phyloP scores from a whole-genome alignment of 139 green algal species.

The Yamagishiella unicocca region DNA sequence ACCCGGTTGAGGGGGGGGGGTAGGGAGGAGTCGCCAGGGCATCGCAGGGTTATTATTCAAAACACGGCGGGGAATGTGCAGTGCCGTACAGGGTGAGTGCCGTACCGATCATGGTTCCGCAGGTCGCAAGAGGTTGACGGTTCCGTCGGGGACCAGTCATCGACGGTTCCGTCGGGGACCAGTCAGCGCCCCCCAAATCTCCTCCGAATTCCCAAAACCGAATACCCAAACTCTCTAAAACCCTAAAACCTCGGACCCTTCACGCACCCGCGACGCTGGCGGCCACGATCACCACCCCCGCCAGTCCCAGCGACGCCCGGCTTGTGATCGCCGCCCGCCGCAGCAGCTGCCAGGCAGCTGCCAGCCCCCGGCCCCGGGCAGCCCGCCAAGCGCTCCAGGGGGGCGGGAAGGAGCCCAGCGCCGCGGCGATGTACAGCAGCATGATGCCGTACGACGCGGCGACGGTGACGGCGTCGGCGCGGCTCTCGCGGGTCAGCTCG shows the following conservation, averaged over 20 bases:
- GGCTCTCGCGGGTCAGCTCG: conserved; percentile 87
- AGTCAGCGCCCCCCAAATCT: too few species aligned
- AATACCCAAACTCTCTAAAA: not conserved
- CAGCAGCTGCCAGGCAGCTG: not conserved
- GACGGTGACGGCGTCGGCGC: conserved; percentile 76
- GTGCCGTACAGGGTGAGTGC: too few species aligned
- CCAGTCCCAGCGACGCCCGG: conserved; percentile 73
- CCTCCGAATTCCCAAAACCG: too few species aligned
- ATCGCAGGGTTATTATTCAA: too few species aligned
- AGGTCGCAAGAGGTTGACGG: too few species aligned
- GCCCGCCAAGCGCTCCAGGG: not conserved
- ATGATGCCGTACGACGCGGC: conserved; percentile 89
- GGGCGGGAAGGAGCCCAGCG: conserved; percentile 70
- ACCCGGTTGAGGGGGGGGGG: not conserved
- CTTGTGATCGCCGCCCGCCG: conserved; percentile 29
- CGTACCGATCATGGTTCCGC: too few species aligned
- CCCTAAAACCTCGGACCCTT: conserved; percentile 55
- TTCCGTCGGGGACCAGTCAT: too few species aligned
- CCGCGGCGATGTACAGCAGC: conserved; percentile 86
- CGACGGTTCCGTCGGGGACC: too few species aligned
- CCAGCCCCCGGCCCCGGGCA: not conserved
- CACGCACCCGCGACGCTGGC: conserved; percentile 74
- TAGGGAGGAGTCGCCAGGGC: too few species aligned
- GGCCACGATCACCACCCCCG: conserved; percentile 82
- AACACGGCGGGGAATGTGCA: too few species aligned